Base-by-base conservation (phyloP, 148 eudicot genomes). In the Vaccinium macrocarpon region DNA sequence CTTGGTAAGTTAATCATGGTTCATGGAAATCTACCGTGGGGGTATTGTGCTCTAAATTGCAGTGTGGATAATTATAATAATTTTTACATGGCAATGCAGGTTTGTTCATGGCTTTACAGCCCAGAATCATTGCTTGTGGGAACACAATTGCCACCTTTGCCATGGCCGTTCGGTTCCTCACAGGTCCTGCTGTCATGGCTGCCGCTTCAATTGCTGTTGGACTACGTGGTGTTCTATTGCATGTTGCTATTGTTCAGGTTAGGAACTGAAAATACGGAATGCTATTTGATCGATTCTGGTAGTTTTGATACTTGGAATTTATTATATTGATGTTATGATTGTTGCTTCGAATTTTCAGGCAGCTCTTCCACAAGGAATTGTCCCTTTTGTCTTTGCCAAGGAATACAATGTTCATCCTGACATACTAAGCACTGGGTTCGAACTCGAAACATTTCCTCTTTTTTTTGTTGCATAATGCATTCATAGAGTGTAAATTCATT, bases 101-200 rank as follows among this genome's bases (percentile, higher is more conserved):
- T 55, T 77, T 94, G 86, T 94, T 94, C 84, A 94, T 94, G 98
- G 98, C 95, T 48, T 89, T 94, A 86, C 98, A 94, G 87, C 98
- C 98, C 59, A 91, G 87, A 93, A 94, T 94, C 50, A 94, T 94
- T 90, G 94, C 98, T 88, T 94, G 98, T 90, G 98, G 98, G 68
- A 94, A 94, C 84, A 86, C 92, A 3, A 85, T 93, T 0, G 98
- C 98, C 82, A 61, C 94, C 51, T 94, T 94, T 91, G 70, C 98
- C 57, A 94, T 94, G 98, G 94, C 93, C 32, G 95, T 94, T 76
- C 90, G 96, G 89, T 94, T 94, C 92, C 90, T 94, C 16, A 86
- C 92, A 4, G 98, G 98, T 48, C 98, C 98, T 80, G 98, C 96
- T 86, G 94, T 94, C 83, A 94, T 94, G 94, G 96, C 94, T 32